A percentile compares a stretch with the other conserved stretches of the same genome.
These are phyloP conservation scores for Emergomyces orientalis DNA, from an alignment of 2,329 filamentous ascomycete species.

Conservation along the genomic window DNA sequence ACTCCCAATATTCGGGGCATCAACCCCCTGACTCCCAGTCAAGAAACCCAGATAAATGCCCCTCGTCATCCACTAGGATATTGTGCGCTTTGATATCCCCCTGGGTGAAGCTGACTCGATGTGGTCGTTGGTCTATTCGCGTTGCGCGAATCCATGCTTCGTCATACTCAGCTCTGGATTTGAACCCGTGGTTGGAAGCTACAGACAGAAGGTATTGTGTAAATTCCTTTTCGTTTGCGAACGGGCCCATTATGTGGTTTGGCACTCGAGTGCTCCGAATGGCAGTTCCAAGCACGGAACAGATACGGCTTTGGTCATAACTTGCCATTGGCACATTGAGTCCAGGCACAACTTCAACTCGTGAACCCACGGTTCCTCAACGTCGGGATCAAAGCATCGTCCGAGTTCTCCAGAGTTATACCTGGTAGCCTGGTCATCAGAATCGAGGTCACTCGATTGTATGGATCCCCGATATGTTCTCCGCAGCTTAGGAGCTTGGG, in stretches of 20 bases:
- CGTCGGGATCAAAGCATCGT: slow-evolving; percentile 22
- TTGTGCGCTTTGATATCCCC: slow-evolving; percentile 21
- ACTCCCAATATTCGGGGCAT: slow-evolving; percentile 22
- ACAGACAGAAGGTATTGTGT: slow-evolving; percentile 24
- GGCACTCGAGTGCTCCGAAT: slow-evolving; percentile 28
- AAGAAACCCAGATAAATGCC: slow-evolving; percentile 21
- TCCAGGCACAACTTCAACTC: slow-evolving; percentile 29
- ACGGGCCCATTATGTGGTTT: slow-evolving; percentile 26
- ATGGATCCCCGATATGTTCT: slow-evolving; percentile 21
- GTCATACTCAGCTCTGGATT: slow-evolving; percentile 22
- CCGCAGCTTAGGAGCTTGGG: slow-evolving; percentile 28
- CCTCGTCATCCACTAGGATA: slow-evolving; percentile 17
- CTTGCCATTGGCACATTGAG: slow-evolving; percentile 29
- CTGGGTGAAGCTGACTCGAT: slow-evolving; percentile 22
- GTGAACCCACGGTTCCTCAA: slow-evolving; percentile 25
- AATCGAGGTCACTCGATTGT: slow-evolving; percentile 26
- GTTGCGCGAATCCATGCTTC: slow-evolving; percentile 19
- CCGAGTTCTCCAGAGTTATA: slow-evolving; percentile 22
- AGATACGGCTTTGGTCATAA: slow-evolving; percentile 21
- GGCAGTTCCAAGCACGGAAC: slow-evolving; percentile 25
- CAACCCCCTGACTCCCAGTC: slow-evolving; percentile 22
- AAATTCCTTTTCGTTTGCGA: slow-evolving; percentile 21
- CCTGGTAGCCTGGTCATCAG: slow-evolving; percentile 37
- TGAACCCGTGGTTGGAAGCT: slow-evolving; percentile 23
- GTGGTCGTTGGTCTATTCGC: slow-evolving; percentile 8